Evolutionary conservation across 768 basidiomycete species (phyloP).

Genomic region (Tulasnella sp.): DNA sequence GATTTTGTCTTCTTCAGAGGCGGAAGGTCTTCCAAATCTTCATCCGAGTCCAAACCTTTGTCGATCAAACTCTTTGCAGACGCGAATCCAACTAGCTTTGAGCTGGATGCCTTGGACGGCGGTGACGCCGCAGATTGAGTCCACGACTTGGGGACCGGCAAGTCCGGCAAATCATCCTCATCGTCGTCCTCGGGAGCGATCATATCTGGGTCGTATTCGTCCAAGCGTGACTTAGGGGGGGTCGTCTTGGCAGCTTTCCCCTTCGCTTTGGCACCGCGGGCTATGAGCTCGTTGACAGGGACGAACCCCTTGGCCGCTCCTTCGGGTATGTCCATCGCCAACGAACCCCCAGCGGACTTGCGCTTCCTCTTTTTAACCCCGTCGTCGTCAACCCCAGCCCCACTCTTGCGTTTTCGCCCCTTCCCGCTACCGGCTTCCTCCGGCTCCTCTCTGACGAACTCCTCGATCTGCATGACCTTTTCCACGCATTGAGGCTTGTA

Average conservation of each 20-base stretch:
- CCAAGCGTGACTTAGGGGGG: background rate
- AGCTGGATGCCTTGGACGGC: background rate
- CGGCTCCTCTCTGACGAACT: constrained; percentile 46
- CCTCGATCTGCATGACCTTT: constrained; percentile 76
- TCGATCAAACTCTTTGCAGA: background rate
- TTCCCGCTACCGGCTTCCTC: constrained; percentile 42
- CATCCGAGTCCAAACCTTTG: background rate
- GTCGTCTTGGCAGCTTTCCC: constrained; percentile 41
- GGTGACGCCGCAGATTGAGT: background rate
- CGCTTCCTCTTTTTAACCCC: constrained; percentile 57
- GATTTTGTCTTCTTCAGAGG: constrained; percentile 29
- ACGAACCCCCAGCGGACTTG: constrained; percentile 48
- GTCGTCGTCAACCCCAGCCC: constrained; percentile 14
- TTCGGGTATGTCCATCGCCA: constrained; percentile 55
- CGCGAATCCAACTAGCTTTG: background rate
- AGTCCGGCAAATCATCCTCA: background rate
- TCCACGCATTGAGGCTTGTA: constrained; percentile 73
- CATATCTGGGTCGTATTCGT: background rate
- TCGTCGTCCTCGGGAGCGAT: background rate
- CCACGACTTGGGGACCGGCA: background rate
- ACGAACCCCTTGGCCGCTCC: constrained; percentile 73
- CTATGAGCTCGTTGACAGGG: constrained; percentile 57
- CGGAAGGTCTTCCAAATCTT: background rate
- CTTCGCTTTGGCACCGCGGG: constrained; percentile 48
- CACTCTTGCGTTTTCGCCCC: constrained; percentile 31